A percentile compares a stretch with the other conserved stretches of the same genome.
phyloP scores from a whole-genome alignment of 1,284 basidiomycete species.

The Peniophora sp. region DNA sequence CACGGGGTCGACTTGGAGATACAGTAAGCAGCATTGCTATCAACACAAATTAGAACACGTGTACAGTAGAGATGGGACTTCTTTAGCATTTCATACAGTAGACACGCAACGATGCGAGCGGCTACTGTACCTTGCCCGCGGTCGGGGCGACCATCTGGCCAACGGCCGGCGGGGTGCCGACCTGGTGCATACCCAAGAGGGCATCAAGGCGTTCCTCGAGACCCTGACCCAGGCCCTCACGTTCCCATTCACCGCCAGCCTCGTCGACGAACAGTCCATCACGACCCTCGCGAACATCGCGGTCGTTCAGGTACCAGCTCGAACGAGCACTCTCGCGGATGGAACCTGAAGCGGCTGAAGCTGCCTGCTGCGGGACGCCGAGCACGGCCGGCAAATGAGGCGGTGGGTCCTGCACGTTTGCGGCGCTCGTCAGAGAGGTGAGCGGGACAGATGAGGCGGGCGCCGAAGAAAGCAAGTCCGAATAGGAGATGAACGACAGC shows the following conservation, averaged over 20 bases:
- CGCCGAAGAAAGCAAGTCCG: slow-evolving; percentile 72
- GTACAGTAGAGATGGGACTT: background rate
- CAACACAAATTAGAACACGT: background rate
- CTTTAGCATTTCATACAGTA: no score
- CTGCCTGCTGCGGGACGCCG: slow-evolving; percentile 26
- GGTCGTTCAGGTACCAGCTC: slow-evolving; percentile 14
- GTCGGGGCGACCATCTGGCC: no score
- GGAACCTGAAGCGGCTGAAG: slow-evolving; percentile 12
- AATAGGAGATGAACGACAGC: slow-evolving; percentile 80
- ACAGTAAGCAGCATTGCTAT: background rate
- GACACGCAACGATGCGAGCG: no score
- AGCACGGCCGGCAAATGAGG: slow-evolving; percentile 59
- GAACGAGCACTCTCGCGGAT: slow-evolving; percentile 13
- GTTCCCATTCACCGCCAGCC: slow-evolving; percentile 73
- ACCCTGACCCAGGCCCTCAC: slow-evolving; percentile 73
- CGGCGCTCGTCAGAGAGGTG: slow-evolving; percentile 58
- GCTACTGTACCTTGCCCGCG: no score
- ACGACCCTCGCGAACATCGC: slow-evolving; percentile 21
- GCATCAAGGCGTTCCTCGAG: slow-evolving; percentile 73
- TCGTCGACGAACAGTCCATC: slow-evolving; percentile 39
- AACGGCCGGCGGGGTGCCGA: slow-evolving; percentile 1
- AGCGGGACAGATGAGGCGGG: slow-evolving; percentile 67
- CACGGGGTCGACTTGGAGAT: no score
- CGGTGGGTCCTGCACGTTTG: slow-evolving; percentile 43
- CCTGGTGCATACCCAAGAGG: slow-evolving; percentile 23